phyloP scores from a whole-genome alignment of 2,329 filamentous ascomycete genomes.

The Aspergillus glaucus region DNA sequence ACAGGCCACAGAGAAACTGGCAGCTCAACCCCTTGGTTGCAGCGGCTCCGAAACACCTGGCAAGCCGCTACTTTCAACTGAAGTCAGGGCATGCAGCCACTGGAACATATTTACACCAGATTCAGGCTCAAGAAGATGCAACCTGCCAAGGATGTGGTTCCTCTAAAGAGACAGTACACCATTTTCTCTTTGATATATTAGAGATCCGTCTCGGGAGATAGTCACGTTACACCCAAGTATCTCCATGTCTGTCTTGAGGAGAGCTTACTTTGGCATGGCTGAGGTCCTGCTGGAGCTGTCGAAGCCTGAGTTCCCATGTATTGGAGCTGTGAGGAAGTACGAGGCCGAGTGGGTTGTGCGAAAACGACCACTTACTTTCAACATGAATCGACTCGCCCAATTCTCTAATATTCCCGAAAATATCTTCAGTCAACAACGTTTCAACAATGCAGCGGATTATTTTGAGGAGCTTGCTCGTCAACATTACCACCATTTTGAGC shows the following conservation, averaged over 20 bases:
- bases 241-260: constrained; percentile 11
- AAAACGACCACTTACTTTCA: constrained; percentile 18
- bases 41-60: too few species aligned
- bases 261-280: constrained; percentile 18
- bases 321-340: constrained; percentile 15
- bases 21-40: too few species aligned
- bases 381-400: constrained; percentile 23
- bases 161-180: too few species aligned
- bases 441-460: constrained; percentile 19
- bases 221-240: constrained; percentile 12
- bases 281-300: constrained; percentile 21
- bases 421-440: constrained; percentile 11
- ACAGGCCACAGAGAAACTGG: too few species aligned
- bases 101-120: too few species aligned
- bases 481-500: constrained; percentile 20
- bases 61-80: too few species aligned
- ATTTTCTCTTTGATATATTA: too few species aligned
- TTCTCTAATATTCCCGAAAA: constrained; percentile 14
- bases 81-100: too few species aligned
- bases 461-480: constrained; percentile 19
- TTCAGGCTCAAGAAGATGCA: too few species aligned
- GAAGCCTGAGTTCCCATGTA: constrained; percentile 1
- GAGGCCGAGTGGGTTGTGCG: constrained; percentile 8
- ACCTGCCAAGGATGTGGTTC: too few species aligned
- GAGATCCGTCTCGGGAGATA: constrained; percentile 11